Conservation (phyloP, 495 filamentous ascomycete genomes). For the Rostrohypoxylon terebratum region DNA sequence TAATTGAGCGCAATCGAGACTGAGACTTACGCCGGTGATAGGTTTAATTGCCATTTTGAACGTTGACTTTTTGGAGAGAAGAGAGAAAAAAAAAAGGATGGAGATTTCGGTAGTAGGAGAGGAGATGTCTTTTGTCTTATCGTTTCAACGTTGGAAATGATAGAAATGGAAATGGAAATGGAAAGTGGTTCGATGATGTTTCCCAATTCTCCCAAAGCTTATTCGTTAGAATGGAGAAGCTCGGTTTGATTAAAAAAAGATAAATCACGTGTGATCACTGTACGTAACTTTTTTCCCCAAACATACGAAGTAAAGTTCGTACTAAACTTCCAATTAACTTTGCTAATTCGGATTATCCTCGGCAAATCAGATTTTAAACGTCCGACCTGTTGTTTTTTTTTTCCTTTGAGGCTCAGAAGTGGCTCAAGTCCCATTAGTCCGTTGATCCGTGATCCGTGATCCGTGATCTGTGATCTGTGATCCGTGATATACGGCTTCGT, state of each 20-base stretch:
- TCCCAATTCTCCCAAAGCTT: constrained; percentile 37
- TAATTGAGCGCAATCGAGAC: constrained; percentile 30
- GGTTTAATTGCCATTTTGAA: constrained; percentile 59
- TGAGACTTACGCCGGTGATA: constrained; percentile 56
- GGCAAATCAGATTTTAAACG: constrained; percentile 18
- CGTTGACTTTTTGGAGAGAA: constrained; percentile 28
- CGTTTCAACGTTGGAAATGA: too few relatives aligned
- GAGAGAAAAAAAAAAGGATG: too few relatives aligned
- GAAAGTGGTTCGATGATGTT: constrained; percentile 36
- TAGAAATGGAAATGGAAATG: constrained; percentile 17
- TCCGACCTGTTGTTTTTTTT: constrained; percentile 37
- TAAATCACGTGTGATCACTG: constrained; percentile 28
- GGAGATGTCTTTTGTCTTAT: neutral
- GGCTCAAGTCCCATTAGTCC: constrained; percentile 4
- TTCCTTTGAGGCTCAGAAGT: constrained; percentile 15
- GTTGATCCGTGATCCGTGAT: neutral
- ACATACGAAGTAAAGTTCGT: too few relatives aligned
- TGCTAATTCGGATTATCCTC: constrained; percentile 26
- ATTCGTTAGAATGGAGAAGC: neutral
- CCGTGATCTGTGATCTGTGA: neutral
- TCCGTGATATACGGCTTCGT: constrained; percentile 12
- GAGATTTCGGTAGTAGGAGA: constrained; percentile 1
- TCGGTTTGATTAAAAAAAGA: constrained; percentile 1
- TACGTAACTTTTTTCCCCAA: constrained; percentile 7
- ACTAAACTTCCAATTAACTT: neutral